Evolutionary conservation across 2,329 filamentous ascomycete genomes (phyloP), one percentile per base, ranked within the genome.

Genomic region (Lachnellula hyalina): DNA sequence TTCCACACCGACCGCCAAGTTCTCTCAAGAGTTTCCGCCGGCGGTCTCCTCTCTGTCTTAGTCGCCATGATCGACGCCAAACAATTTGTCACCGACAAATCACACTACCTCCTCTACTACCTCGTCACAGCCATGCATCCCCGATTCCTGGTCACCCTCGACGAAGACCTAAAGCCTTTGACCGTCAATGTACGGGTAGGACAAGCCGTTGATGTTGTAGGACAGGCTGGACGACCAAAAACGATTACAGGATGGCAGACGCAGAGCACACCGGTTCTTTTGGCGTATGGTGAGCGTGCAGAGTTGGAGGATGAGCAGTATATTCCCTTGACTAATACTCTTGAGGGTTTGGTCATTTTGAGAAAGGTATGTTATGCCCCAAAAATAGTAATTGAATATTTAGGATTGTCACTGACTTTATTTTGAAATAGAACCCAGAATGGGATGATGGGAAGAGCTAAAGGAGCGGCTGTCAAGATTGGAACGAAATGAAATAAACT

Each of bases 191-290:
- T 99, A 15, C 88, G 94, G 34, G 93, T 99, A 45, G 94, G 94
- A 72, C 95, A 99, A 75, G 94, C 95, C 15, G 95, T 99, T 19
- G 94, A 99, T 70, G 92, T 99, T 42, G 94, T 99, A 41, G 95
- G 94, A 50, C 94, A 97, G 73, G 94, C 95, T 12, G 94, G 94
- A 70, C 84, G 93, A 60, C 94, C 94, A 63, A 97, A 99, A 86
- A 99, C 94, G 2, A 99, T 99, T 67, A 99, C 94, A 9, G 94
- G 94, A 51, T 99, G 94, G 94, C 94, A 99, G 75, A 99, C 94
- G 62, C 94, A 99, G 78, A 96, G 90, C 76, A 99, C 94, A n/a
- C 94, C 94, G 0, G 94, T 99, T 47, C 78, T 99, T 56, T 77
- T 99, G 65, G 87, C 90, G n/a, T 87, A 96, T 68, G 94, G 95